phyloP scores from a whole-genome alignment of 257 asterid species.

The Catharanthus roseus region DNA sequence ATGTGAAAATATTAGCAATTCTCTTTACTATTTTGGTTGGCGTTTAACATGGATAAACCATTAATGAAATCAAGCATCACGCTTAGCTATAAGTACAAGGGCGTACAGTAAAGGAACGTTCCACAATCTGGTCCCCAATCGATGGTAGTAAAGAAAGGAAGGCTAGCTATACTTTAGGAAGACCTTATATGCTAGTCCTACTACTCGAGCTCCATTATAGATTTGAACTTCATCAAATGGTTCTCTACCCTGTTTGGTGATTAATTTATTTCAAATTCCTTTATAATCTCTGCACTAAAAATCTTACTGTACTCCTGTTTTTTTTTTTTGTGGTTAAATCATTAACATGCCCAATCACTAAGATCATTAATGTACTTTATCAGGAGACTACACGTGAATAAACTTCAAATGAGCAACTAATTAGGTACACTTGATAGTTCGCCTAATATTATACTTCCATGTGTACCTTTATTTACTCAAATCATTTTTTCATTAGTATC shows the following conservation, averaged over 20 bases:
- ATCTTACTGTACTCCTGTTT: background rate
- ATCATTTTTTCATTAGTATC: too few relatives aligned
- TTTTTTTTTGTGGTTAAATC: background rate
- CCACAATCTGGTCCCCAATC: too few relatives aligned
- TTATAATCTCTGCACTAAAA: background rate
- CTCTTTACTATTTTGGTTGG: background rate
- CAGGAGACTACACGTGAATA: background rate
- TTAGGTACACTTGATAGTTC: too few relatives aligned
- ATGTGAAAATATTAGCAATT: background rate
- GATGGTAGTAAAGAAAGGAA: too few relatives aligned
- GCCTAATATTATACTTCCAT: too few relatives aligned
- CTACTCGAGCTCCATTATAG: background rate
- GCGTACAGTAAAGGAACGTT: too few relatives aligned
- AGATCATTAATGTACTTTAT: background rate
- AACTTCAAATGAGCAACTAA: too few relatives aligned
- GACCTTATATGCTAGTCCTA: background rate
- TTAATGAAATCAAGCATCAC: background rate
- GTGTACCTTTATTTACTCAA: too few relatives aligned
- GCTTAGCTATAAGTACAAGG: too few relatives aligned
- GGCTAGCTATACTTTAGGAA: too few relatives aligned
- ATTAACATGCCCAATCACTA: background rate
- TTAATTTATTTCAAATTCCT: background rate
- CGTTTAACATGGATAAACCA: background rate
- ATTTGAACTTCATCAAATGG: background rate
- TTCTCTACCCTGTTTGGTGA: background rate